Evolutionary conservation across 73 alveolate species (phyloP).

Genomic region (Paramecium biaurelia): DNA sequence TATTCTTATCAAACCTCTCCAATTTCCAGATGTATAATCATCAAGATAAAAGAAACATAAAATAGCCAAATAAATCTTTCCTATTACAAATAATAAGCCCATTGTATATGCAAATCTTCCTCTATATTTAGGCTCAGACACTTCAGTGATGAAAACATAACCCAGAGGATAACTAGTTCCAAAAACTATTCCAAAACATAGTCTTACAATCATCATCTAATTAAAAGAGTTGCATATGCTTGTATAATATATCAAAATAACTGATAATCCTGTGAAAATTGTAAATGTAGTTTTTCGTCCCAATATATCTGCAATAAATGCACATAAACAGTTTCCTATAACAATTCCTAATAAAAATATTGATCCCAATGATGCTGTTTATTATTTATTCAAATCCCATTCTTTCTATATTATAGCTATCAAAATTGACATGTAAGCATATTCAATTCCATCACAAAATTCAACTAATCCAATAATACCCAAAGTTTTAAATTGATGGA

Average conservation of each 20-base stretch:
- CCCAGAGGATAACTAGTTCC: slow-evolving; percentile 40
- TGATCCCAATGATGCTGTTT: background rate
- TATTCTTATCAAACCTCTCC: slow-evolving; percentile 32
- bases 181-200: slow-evolving; percentile 3
- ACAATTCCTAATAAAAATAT: background rate
- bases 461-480: background rate
- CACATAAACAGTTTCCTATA: background rate
- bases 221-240: background rate
- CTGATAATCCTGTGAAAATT: background rate
- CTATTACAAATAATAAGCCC: background rate
- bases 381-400: background rate
- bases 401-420: background rate
- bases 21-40: slow-evolving; percentile 35
- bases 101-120: slow-evolving; percentile 20
- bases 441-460: slow-evolving; percentile 54
- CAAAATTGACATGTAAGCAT: background rate
- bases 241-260: background rate
- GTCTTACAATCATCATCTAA: background rate
- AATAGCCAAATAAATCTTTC: background rate
- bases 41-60: slow-evolving; percentile 22
- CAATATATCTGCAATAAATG: background rate
- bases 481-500: background rate
- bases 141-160: slow-evolving; percentile 24
- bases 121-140: background rate
- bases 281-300: slow-evolving; percentile 10